phyloP scores from a whole-genome alignment of 2,329 filamentous ascomycete species.

The Teratosphaeria gauchensis region DNA sequence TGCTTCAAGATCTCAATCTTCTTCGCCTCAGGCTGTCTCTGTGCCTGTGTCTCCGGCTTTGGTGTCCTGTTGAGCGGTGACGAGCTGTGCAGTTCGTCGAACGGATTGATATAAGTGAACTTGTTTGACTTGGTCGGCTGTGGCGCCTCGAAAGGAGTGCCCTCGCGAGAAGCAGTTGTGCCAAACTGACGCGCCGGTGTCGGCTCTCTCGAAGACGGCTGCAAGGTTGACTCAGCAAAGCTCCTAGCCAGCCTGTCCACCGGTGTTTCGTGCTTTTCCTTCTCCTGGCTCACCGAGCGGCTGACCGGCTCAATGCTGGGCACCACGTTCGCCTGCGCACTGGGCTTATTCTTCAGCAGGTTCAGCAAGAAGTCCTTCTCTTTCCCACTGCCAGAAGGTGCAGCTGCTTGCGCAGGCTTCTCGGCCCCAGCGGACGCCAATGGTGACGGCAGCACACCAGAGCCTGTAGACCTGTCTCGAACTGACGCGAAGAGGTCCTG shows the following conservation, averaged over 20 bases:
- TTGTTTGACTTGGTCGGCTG: constrained; percentile 34
- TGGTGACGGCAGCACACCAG: constrained; percentile 21
- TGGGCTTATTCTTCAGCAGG: constrained; percentile 59
- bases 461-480: constrained; percentile 36
- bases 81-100: constrained; percentile 58
- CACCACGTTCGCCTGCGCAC: constrained; percentile 25
- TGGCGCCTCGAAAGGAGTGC: constrained; percentile 30
- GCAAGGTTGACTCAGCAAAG: constrained; percentile 35
- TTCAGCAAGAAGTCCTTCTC: constrained; percentile 80
- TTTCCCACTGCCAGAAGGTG: constrained; percentile 35
- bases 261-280: constrained; percentile 11
- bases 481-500: constrained; percentile 50
- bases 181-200: constrained; percentile 22
- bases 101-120: constrained; percentile 65
- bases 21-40: constrained; percentile 8
- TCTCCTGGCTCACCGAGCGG: constrained; percentile 3
- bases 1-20: constrained; percentile 40
- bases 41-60: constrained; percentile 28
- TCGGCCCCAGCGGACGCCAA: constrained; percentile 20
- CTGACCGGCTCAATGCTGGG: constrained; percentile 4
- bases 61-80: constrained; percentile 52
- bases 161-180: constrained; percentile 16
- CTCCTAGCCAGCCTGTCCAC: constrained; percentile 36
- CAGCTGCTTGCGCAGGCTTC: constrained; percentile 8
- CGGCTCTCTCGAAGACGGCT: constrained; percentile 24